Base-by-base conservation (phyloP, 805 yeast species). In the Saturnispora sanitii region DNA sequence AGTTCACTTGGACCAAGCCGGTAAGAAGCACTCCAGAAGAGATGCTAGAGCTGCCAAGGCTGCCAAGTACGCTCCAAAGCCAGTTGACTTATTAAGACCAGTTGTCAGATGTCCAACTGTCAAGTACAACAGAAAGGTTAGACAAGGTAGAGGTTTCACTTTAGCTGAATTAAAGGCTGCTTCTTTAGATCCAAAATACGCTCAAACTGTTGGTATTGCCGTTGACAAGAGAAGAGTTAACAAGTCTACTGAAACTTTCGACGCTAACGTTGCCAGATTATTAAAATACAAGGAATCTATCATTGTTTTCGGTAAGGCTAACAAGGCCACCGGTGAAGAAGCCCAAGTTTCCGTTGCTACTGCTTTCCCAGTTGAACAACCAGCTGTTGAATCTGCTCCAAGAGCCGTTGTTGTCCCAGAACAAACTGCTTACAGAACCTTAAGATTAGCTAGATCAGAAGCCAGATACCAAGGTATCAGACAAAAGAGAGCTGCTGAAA, bases 1-100 rank as follows among this genome's bases (percentile, higher is more conserved):
- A 71, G 96, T 86, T 64, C 98, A 94, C 87, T 83, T 92, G 68
- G 96, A 92, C 90, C 98, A 92, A 79, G 96, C 98, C 66, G 98
- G 98, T 71, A 87, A 90, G 82, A 92, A 92, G 82, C 87, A 74
- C 65, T 80, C 94, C 55, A 87, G 98, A 82, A 83, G 98, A 77
- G 75, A 73, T 57, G 82, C 95, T 57, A 86, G 98, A 75, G 82
- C 84, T 66, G 62, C 81, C 61, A 88, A 83, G 77, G 95, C 96
- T 61, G 95, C 96, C 61, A 74, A 74, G 67, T 71, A 82, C 60
- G 97, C 98, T 63, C 98, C 98, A 75, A 88, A 84, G 68, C 98
- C 98, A 62, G 74, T 92, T 67, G 98, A 92, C 68, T 69, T 79
- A 56, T 79, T 92, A 67, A 84, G 96, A 77, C 98, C 98, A 60